A percentile compares a stretch with the other conserved stretches of the same genome.
Evolutionary conservation across 176 grass and related monocot species (phyloP).

Genomic region (Avena sativa): DNA sequence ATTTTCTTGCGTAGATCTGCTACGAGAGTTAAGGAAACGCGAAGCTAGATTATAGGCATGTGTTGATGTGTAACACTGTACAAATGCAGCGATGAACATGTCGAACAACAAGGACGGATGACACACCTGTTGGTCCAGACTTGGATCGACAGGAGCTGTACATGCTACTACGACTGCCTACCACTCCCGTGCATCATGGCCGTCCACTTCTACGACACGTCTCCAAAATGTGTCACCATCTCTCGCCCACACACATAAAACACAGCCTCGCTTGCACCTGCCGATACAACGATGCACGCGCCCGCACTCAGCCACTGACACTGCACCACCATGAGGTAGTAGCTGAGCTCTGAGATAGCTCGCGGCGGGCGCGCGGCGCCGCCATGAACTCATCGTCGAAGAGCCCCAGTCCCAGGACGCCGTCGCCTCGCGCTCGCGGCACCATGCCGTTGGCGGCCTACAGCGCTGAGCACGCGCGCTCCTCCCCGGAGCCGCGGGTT

Average conservation of each 20-base stretch:
- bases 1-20: too few species aligned
- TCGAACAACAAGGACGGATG: background rate
- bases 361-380: background rate
- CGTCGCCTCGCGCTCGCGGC: constrained; percentile 33
- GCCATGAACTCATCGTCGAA: constrained; percentile 64
- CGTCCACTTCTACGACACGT: background rate
- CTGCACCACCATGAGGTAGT: background rate
- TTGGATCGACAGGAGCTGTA: background rate
- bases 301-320: background rate
- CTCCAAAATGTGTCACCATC: background rate
- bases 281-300: background rate
- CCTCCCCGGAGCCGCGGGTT: constrained; percentile 54
- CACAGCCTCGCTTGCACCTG: constrained; percentile 6
- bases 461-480: constrained; percentile 25
- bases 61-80: background rate
- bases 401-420: constrained; percentile 56
- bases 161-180: background rate
- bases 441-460: background rate
- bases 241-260: background rate
- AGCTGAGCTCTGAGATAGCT: background rate
- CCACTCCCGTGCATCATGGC: constrained; percentile 9
- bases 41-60: background rate
- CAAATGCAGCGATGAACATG: background rate
- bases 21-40: too few species aligned
- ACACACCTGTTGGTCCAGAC: background rate